phyloP scores from a whole-genome alignment of 2,329 filamentous ascomycete genomes.

The Dothideomycetes sp. region DNA sequence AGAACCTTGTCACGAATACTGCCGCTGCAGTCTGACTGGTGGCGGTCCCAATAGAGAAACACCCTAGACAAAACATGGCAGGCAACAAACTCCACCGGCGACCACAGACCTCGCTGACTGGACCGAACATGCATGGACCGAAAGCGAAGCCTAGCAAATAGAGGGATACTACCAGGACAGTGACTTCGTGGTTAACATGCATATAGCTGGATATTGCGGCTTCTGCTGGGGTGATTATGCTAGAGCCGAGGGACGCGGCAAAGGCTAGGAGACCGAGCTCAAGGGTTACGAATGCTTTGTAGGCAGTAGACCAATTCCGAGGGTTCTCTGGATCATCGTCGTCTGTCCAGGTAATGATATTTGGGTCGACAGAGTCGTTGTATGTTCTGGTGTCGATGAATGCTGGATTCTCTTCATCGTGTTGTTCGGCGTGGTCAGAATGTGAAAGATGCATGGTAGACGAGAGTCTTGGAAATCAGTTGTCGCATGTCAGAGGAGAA shows the following conservation, averaged over 20 bases:
- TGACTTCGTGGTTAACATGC: constrained; percentile 45
- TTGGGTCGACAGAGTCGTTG: background rate
- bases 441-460: too few species aligned
- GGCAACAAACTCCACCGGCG: constrained; percentile 57
- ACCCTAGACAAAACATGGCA: constrained; percentile 52
- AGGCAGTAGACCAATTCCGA: constrained; percentile 53
- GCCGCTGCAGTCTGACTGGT: constrained; percentile 54
- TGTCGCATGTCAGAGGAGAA: too few species aligned
- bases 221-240: constrained; percentile 64
- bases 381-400: background rate
- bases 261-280: constrained; percentile 48
- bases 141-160: constrained; percentile 65
- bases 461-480: too few species aligned
- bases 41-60: constrained; percentile 61
- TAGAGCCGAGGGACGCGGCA: constrained; percentile 57
- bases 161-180: constrained; percentile 65
- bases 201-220: constrained; percentile 60
- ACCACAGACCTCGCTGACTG: constrained; percentile 61
- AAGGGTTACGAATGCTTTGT: constrained; percentile 43
- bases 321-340: constrained; percentile 54
- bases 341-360: constrained; percentile 20
- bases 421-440: too few species aligned
- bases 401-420: too few species aligned
- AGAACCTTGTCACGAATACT: constrained; percentile 63
- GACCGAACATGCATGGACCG: constrained; percentile 63